phyloP scores from a whole-genome alignment of 225 moss, liverwort and hornwort species.

The Marchantia polymorpha region DNA sequence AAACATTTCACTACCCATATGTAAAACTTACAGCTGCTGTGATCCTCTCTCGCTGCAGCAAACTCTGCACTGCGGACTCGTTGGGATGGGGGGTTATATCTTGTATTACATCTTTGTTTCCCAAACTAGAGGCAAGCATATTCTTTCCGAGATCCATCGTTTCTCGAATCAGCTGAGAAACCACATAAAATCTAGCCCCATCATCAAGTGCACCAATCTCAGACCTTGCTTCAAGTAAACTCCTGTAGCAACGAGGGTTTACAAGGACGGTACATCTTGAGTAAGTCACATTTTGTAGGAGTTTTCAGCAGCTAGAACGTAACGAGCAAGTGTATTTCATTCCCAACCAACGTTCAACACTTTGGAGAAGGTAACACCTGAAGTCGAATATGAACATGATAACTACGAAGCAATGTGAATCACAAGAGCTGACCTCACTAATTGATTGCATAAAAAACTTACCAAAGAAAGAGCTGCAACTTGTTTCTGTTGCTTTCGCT shows the following conservation, averaged over 20 bases:
- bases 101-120: constrained; percentile 49
- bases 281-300: background rate
- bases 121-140: constrained; percentile 62
- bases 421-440: too few relatives aligned
- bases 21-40: constrained; percentile 54
- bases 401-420: too few relatives aligned
- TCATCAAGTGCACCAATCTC: constrained; percentile 65
- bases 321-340: too few relatives aligned
- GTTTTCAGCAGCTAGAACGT: background rate
- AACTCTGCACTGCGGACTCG: constrained; percentile 63
- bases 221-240: constrained; percentile 64
- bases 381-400: too few relatives aligned
- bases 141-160: constrained; percentile 62
- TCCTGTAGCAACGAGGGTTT: constrained; percentile 38
- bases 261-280: background rate
- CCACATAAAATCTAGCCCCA: constrained; percentile 66
- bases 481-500: constrained; percentile 68
- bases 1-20: background rate
- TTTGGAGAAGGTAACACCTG: too few relatives aligned
- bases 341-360: too few relatives aligned
- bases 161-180: constrained; percentile 64
- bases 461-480: constrained; percentile 82
- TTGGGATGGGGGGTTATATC: constrained; percentile 38
- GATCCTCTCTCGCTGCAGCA: constrained; percentile 69
- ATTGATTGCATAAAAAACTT: constrained; percentile 15